These are phyloP conservation scores for Musa schizocarpa DNA, from an alignment of 176 grass and related monocot species.

Conservation along the genomic window DNA sequence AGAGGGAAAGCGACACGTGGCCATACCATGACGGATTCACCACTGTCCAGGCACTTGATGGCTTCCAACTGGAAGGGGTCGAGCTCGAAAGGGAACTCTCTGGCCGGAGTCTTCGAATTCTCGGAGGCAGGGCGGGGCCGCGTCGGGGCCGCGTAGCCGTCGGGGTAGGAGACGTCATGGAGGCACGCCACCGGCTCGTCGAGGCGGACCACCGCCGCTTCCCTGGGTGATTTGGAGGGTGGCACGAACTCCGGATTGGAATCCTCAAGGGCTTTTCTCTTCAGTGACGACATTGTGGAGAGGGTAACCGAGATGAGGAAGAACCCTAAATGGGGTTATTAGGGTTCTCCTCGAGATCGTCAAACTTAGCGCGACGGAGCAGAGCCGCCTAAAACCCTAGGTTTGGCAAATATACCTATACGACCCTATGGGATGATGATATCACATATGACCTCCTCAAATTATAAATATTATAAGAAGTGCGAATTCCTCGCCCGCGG, in stretches of 20 bases:
- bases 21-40: constrained; percentile 44
- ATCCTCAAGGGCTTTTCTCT: constrained; percentile 48
- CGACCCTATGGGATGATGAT: too few species aligned
- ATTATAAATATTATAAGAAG: too few species aligned
- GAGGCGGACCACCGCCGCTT: not conserved
- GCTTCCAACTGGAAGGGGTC: constrained; percentile 84
- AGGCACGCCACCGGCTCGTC: constrained; percentile 55
- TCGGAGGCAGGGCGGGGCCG: constrained; percentile 4
- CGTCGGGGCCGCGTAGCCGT: constrained; percentile 33
- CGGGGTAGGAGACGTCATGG: constrained; percentile 87
- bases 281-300: constrained; percentile 37
- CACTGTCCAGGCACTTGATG: constrained; percentile 38
- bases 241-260: not conserved
- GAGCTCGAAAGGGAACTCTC: constrained; percentile 72
- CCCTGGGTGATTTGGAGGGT: constrained; percentile 28
- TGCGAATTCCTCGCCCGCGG: too few species aligned
- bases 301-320: not conserved
- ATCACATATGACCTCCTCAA: too few species aligned
- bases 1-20: not conserved
- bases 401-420: too few species aligned
- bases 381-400: too few species aligned
- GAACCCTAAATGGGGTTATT: not conserved
- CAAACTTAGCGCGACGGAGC: too few species aligned
- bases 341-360: too few species aligned
- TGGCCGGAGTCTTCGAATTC: constrained; percentile 36